A percentile compares a stretch with the other conserved stretches of the same genome.
These are phyloP conservation scores for Blastocystis sp. DNA, from an alignment of 352 stramenopile species.

Conservation along the genomic window DNA sequence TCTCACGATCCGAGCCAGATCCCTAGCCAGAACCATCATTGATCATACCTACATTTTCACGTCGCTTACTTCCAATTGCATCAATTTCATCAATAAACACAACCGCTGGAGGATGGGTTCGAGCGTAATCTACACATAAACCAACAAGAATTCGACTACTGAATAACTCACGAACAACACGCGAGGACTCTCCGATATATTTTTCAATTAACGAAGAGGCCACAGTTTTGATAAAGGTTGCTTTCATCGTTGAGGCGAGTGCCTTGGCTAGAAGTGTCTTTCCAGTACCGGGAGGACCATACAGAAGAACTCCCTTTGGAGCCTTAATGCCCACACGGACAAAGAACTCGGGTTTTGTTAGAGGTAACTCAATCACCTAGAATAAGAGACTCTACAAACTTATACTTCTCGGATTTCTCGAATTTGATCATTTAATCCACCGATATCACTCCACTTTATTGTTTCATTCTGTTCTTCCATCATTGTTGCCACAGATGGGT, in stretches of 20 bases:
- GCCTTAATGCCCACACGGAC: conserved; percentile 92
- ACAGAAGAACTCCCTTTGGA: conserved; percentile 91
- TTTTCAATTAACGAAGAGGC: conserved; percentile 98
- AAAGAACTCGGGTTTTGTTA: conserved; percentile 98
- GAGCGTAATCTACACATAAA: conserved; percentile 77
- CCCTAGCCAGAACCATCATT: conserved; percentile 70
- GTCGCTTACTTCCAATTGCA: conserved; percentile 89
- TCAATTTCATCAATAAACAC: conserved; percentile 99
- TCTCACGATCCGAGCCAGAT: conserved; percentile 87
- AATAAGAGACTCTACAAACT: background rate
- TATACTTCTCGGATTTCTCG: conserved; percentile 79
- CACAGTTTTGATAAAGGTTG: conserved; percentile 98
- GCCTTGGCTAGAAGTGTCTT: conserved; percentile 96
- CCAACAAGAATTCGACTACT: background rate
- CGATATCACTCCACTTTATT: conserved; percentile 92
- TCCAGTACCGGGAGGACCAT: conserved; percentile 92
- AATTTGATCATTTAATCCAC: conserved; percentile 97
- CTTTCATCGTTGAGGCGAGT: conserved; percentile 95
- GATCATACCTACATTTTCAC: conserved; percentile 67
- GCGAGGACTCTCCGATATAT: conserved; percentile 98
- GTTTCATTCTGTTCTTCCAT: conserved; percentile 90
- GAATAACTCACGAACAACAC: conserved; percentile 99
- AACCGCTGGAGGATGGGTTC: conserved; percentile 94
- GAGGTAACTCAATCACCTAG: conserved; percentile 90
- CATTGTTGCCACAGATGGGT: conserved; percentile 99